Evolutionary conservation across 2,329 filamentous ascomycete species (phyloP).

Genomic region (Colletotrichum godetiae): DNA sequence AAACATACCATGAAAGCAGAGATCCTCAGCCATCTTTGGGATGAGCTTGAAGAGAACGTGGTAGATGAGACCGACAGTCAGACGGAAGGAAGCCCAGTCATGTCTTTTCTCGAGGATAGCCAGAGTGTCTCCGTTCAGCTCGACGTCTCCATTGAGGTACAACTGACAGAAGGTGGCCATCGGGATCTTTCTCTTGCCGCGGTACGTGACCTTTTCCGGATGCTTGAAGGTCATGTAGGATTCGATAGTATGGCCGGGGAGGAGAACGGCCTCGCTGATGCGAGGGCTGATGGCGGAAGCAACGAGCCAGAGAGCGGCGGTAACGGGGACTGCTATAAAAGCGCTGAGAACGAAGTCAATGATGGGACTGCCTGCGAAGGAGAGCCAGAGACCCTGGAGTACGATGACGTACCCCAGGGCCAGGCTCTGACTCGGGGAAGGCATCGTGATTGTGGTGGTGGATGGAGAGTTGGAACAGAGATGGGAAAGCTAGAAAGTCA

Average conservation of each 20-base stretch:
- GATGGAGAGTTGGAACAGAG: neutral
- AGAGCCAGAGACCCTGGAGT: neutral
- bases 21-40: slow-evolving; percentile 85
- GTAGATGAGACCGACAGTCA: slow-evolving; percentile 81
- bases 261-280: slow-evolving; percentile 86
- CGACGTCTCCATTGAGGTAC: slow-evolving; percentile 89
- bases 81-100: slow-evolving; percentile 89
- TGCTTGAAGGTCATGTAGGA: slow-evolving; percentile 78
- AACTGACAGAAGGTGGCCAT: slow-evolving; percentile 91
- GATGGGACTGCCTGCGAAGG: neutral
- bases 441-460: neutral
- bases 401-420: neutral
- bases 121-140: slow-evolving; percentile 86
- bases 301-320: slow-evolving; percentile 80
- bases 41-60: slow-evolving; percentile 84
- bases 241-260: slow-evolving; percentile 82
- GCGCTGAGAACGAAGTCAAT: neutral
- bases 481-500: neutral
- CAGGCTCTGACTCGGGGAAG: neutral
- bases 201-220: slow-evolving; percentile 66
- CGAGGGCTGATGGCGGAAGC: slow-evolving; percentile 80
- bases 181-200: slow-evolving; percentile 77
- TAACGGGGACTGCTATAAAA: slow-evolving; percentile 38
- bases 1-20: slow-evolving; percentile 82
- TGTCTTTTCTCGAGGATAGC: slow-evolving; percentile 87